Evolutionary conservation across 176 grass and related monocot species (phyloP).

Genomic region (Oryza rufipogon): DNA sequence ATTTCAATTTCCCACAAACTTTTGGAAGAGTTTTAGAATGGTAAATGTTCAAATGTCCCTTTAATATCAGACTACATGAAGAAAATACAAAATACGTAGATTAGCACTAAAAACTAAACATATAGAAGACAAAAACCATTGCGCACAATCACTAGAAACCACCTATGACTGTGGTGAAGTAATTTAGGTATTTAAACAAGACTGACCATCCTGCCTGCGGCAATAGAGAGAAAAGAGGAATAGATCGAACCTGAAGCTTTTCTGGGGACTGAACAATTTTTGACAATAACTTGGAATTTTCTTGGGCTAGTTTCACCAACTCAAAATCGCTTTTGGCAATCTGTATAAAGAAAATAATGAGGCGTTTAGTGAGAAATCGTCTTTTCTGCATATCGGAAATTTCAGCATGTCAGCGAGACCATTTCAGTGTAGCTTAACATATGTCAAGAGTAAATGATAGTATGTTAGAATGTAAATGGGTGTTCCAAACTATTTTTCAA

Average conservation of each 20-base stretch:
- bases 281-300: constrained; percentile 65
- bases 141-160: neutral
- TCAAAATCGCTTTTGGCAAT: constrained; percentile 71
- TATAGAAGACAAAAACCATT: neutral
- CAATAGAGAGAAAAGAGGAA: neutral
- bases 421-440: neutral
- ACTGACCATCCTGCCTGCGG: neutral
- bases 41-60: neutral
- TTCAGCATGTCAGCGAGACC: neutral
- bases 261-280: constrained; percentile 90
- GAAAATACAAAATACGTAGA: neutral
- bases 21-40: neutral
- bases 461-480: neutral
- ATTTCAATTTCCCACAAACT: neutral
- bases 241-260: constrained; percentile 63
- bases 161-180: neutral
- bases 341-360: constrained; percentile 42
- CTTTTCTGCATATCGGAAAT: neutral
- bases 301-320: constrained; percentile 69
- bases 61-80: neutral
- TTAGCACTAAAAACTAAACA: neutral
- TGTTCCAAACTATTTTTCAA: neutral
- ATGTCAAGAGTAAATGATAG: neutral
- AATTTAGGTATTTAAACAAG: neutral
- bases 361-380: neutral